A percentile compares a stretch with the other conserved stretches of the same genome.
Conservation (phyloP, 768 basidiomycete species). For the Amanita subjunquillea region DNA sequence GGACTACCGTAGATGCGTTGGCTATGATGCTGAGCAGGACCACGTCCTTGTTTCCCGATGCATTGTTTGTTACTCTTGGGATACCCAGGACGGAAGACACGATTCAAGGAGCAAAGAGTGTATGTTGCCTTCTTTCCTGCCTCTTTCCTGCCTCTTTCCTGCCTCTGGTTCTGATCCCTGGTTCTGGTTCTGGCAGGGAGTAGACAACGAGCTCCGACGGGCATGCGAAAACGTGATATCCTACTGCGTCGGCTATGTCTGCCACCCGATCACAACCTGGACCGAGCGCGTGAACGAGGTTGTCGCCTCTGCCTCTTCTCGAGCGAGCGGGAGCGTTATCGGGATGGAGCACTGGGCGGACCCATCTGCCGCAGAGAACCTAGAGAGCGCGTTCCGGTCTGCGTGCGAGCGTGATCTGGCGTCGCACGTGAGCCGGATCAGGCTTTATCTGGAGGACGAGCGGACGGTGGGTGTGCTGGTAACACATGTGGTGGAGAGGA, state of each 20-base stretch:
- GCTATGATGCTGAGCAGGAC: constrained; percentile 52
- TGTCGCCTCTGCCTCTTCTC: constrained; percentile 5
- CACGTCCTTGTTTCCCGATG: constrained; percentile 52
- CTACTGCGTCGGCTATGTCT: constrained; percentile 45
- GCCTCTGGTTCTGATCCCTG: neutral
- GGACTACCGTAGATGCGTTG: constrained; percentile 32
- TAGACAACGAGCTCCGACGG: constrained; percentile 70
- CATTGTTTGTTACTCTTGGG: constrained; percentile 61
- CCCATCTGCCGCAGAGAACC: constrained; percentile 34
- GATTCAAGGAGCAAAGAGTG: constrained; percentile 64
- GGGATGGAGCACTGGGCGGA: constrained; percentile 38
- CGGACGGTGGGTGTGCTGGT: constrained; percentile 72
- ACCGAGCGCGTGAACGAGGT: constrained; percentile 33
- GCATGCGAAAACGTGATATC: constrained; percentile 82
- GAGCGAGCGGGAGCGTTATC: constrained; percentile 13
- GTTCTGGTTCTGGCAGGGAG: neutral
- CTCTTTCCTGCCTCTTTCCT: neutral
- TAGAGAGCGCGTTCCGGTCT: constrained; percentile 45
- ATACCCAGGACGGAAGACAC: constrained; percentile 52
- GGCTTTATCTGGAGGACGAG: constrained; percentile 38
- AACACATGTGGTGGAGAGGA: constrained; percentile 12
- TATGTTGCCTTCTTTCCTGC: constrained; percentile 18
- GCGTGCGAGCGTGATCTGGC: constrained; percentile 47
- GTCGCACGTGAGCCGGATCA: constrained; percentile 10
- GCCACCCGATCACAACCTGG: constrained; percentile 55